Evolutionary conservation across 306 rosid genomes (phyloP).

Genomic region (Citrullus mucosospermus): DNA sequence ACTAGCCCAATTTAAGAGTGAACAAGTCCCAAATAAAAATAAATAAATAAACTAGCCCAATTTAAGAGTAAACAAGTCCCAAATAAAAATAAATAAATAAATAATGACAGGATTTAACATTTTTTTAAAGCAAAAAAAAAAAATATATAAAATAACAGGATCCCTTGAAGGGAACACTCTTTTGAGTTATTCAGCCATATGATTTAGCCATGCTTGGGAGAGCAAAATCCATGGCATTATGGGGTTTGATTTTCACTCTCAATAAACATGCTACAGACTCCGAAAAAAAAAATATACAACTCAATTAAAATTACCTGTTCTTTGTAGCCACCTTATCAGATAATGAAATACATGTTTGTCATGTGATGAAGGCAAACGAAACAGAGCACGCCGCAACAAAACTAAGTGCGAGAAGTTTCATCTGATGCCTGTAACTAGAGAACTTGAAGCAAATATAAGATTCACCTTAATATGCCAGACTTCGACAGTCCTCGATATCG

Average conservation of each 20-base stretch:
- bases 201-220: slow-evolving; percentile 26
- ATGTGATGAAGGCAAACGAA: slow-evolving; percentile 21
- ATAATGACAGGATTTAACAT: not conserved
- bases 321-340: slow-evolving; percentile 47
- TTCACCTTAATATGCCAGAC: slow-evolving; percentile 14
- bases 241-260: slow-evolving; percentile 25
- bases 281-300: slow-evolving; percentile 70
- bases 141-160: slow-evolving; percentile 39
- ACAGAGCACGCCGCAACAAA: not conserved
- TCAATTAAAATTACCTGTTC: slow-evolving; percentile 48
- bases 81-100: slow-evolving; percentile 11
- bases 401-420: slow-evolving; percentile 13
- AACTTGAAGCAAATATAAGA: slow-evolving; percentile 8
- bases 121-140: not conserved
- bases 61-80: not conserved
- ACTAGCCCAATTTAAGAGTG: not conserved
- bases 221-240: slow-evolving; percentile 64
- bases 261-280: slow-evolving; percentile 50
- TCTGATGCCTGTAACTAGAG: slow-evolving; percentile 20
- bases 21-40: slow-evolving; percentile 4
- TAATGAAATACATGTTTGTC: slow-evolving; percentile 46
- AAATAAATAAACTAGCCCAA: slow-evolving; percentile 4
- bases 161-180: slow-evolving; percentile 42
- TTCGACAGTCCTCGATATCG: slow-evolving; percentile 72
- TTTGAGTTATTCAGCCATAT: slow-evolving; percentile 27